Evolutionary conservation across 768 basidiomycete species (phyloP).

Genomic region (Kwoniella sp.): DNA sequence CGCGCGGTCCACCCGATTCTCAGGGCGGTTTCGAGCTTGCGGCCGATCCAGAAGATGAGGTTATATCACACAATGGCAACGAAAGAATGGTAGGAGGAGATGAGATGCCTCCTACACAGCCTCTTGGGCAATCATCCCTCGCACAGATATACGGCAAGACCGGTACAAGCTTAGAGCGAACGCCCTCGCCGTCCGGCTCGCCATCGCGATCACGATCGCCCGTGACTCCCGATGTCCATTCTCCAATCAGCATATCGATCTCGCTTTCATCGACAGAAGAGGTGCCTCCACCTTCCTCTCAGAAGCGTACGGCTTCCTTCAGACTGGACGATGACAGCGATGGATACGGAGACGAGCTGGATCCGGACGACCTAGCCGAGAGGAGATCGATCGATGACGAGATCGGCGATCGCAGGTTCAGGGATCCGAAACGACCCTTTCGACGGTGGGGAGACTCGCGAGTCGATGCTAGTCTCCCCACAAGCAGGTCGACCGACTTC

Average conservation of each 20-base stretch:
- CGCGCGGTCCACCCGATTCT: not conserved
- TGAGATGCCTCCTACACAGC: constrained; percentile 35
- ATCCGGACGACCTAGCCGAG: not conserved
- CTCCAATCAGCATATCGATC: constrained; percentile 8
- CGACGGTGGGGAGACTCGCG: constrained; percentile 44
- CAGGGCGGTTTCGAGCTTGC: not conserved
- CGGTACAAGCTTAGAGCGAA: not conserved
- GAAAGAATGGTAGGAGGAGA: not conserved
- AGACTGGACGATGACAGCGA: not conserved
- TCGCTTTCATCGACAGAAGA: constrained; percentile 7
- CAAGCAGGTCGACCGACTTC: constrained; percentile 23
- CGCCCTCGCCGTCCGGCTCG: constrained; percentile 1
- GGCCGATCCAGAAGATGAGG: not conserved
- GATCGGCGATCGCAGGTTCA: not conserved
- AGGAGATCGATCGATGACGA: constrained; percentile 3
- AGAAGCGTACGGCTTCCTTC: constrained; percentile 13
- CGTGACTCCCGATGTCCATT: not conserved
- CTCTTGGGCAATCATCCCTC: constrained; percentile 40
- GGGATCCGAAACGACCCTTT: constrained; percentile 36
- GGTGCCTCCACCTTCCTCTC: constrained; percentile 23
- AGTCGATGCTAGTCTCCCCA: constrained; percentile 45
- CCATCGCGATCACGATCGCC: constrained; percentile 17
- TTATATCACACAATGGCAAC: not conserved
- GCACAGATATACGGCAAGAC: constrained; percentile 27
- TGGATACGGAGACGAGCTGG: not conserved